Conservation (phyloP, 2,329 filamentous ascomycete species). For the Pezicula carpinea region DNA sequence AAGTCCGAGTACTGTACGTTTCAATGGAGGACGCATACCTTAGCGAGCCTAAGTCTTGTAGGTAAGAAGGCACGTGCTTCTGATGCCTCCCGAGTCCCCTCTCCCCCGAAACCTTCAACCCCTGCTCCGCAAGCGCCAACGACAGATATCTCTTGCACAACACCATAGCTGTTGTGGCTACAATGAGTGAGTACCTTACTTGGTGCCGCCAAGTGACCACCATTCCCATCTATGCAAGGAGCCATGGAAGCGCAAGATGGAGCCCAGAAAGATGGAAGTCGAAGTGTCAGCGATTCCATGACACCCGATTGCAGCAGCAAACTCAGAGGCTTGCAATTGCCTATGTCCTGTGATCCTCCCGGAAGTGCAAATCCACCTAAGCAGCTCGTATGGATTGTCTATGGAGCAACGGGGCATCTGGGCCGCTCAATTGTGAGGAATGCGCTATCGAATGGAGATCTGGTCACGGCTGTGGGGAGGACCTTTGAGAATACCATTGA, state of each 20-base stretch:
- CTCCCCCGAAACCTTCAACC: too few relatives aligned
- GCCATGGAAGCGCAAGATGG: slow-evolving; percentile 18
- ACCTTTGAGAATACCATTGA: slow-evolving; percentile 70
- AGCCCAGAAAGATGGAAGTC: neutral
- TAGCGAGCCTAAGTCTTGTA: too few relatives aligned
- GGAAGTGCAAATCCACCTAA: slow-evolving; percentile 63
- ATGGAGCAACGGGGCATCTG: slow-evolving; percentile 96
- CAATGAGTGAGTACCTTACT: too few relatives aligned
- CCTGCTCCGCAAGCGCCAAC: too few relatives aligned
- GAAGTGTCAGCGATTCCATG: neutral
- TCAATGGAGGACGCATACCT: too few relatives aligned
- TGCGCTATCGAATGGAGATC: slow-evolving; percentile 74
- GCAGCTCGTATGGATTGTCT: slow-evolving; percentile 88
- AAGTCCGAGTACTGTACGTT: too few relatives aligned
- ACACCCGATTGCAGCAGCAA: slow-evolving; percentile 18
- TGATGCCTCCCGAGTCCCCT: too few relatives aligned
- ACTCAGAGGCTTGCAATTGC: slow-evolving; percentile 54
- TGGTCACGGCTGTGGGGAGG: slow-evolving; percentile 81
- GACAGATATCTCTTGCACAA: too few relatives aligned
- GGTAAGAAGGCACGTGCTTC: too few relatives aligned
- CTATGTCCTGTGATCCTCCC: slow-evolving; percentile 82
- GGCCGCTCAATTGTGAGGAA: slow-evolving; percentile 83
- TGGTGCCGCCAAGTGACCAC: neutral
- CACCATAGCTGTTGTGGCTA: too few relatives aligned
- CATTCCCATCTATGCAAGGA: slow-evolving; percentile 1